Percentiles rank a stretch among this genome's conserved stretches.
Evolutionary conservation across 148 eudicot species (phyloP).

Genomic region (Agrostemma githago): DNA sequence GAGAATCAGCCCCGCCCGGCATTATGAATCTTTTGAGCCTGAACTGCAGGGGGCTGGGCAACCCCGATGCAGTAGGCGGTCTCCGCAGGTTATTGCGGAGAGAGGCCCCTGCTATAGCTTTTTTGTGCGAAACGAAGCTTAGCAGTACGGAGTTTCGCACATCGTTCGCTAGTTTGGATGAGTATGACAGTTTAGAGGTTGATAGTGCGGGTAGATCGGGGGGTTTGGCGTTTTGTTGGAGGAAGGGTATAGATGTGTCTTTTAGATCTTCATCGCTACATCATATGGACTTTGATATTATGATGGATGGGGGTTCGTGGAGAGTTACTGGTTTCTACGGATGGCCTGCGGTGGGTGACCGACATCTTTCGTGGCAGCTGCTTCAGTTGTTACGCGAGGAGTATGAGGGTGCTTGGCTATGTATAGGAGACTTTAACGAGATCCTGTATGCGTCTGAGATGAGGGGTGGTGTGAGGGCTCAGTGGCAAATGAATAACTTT

Average conservation of each 20-base stretch:
- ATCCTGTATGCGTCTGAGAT: too few relatives aligned
- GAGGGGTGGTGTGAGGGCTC: too few relatives aligned
- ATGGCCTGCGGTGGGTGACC: too few relatives aligned
- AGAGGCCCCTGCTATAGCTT: neutral
- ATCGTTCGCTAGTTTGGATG: neutral
- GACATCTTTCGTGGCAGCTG: too few relatives aligned
- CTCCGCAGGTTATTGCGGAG: neutral
- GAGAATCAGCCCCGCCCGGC: too few relatives aligned
- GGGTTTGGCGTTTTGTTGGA: neutral
- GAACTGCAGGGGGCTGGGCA: conserved; percentile 1
- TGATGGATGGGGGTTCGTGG: too few relatives aligned
- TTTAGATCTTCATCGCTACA: neutral
- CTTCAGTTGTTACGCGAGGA: too few relatives aligned
- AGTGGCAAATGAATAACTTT: neutral
- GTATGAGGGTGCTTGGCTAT: too few relatives aligned
- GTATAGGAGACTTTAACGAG: too few relatives aligned
- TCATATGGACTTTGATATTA: neutral
- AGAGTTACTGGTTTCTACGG: too few relatives aligned
- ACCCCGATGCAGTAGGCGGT: neutral
- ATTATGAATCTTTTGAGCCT: too few relatives aligned
- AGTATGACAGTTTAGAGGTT: neutral
- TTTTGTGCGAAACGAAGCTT: neutral
- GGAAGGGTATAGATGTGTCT: neutral
- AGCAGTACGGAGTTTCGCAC: neutral
- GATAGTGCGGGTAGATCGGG: neutral